Evolutionary conservation across 169 alveolate genomes (phyloP).

Genomic region (Plasmodium vivax): DNA sequence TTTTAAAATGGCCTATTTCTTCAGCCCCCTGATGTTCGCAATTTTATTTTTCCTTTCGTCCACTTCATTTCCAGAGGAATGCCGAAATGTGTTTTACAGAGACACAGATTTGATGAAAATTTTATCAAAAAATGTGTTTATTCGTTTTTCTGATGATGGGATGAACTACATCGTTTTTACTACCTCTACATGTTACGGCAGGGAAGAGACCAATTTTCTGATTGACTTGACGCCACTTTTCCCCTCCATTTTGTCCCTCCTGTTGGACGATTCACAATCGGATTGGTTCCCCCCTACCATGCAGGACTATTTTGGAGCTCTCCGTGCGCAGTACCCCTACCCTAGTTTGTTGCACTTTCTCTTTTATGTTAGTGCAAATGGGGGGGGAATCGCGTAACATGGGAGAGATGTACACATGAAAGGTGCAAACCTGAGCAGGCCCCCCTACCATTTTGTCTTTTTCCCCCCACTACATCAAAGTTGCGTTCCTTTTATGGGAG

Average conservation of each 20-base stretch:
- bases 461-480: not conserved
- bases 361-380: constrained; percentile 7
- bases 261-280: not conserved
- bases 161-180: constrained; percentile 33
- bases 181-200: constrained; percentile 30
- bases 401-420: not conserved
- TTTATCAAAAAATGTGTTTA: constrained; percentile 33
- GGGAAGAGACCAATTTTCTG: constrained; percentile 8
- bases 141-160: constrained; percentile 29
- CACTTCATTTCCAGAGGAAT: constrained; percentile 23
- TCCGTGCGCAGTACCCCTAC: constrained; percentile 3
- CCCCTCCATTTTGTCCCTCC: constrained; percentile 42
- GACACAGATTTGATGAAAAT: constrained; percentile 44
- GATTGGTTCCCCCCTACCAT: not conserved
- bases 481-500: not conserved
- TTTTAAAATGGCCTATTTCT: constrained; percentile 31
- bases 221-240: constrained; percentile 27
- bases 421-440: not conserved
- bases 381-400: not conserved
- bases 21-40: constrained; percentile 40
- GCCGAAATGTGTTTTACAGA: constrained; percentile 10
- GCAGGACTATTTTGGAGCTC: constrained; percentile 3
- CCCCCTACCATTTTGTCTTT: not conserved
- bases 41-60: constrained; percentile 67
- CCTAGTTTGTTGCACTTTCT: constrained; percentile 43